Percentiles rank a stretch among this genome's conserved stretches.
Conservation (phyloP, 2,329 filamentous ascomycete species). For the Aspergillus hortae region DNA sequence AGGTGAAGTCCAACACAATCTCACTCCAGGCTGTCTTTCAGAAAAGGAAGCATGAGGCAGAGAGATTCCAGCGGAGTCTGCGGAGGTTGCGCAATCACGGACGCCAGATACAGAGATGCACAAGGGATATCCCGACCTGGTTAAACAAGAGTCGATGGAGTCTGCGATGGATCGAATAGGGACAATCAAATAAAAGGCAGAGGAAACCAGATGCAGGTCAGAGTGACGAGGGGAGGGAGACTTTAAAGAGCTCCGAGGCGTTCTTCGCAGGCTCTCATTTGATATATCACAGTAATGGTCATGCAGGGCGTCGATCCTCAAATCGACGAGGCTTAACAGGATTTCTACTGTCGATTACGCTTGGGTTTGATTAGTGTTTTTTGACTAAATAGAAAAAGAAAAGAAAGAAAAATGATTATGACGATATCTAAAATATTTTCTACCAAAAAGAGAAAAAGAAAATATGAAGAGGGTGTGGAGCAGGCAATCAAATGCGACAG, state of each 20-base stretch:
- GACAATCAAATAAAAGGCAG: conserved; percentile 8
- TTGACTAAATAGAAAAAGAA: too few relatives aligned
- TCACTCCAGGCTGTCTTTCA: neutral
- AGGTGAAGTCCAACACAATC: neutral
- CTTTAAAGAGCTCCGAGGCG: conserved; percentile 35
- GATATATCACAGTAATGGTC: conserved; percentile 42
- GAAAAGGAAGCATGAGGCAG: neutral
- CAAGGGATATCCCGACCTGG: conserved; percentile 2
- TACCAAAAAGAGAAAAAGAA: neutral
- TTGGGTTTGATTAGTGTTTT: too few relatives aligned
- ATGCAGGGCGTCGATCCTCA: conserved; percentile 44
- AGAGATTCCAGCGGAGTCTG: neutral
- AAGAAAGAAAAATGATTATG: too few relatives aligned
- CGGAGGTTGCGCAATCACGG: neutral
- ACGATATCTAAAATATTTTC: neutral
- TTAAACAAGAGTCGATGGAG: neutral
- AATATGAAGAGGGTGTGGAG: neutral
- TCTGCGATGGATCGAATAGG: conserved; percentile 3
- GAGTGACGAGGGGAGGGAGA: conserved; percentile 25
- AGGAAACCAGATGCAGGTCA: conserved; percentile 8
- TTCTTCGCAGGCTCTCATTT: conserved; percentile 42
- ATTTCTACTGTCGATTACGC: conserved; percentile 5
- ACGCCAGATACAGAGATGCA: neutral
- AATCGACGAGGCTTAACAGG: conserved; percentile 36
- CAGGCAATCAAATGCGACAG: neutral